These are phyloP conservation scores for Luffa acutangula DNA, from an alignment of 306 rosid species.

Conservation along the genomic window DNA sequence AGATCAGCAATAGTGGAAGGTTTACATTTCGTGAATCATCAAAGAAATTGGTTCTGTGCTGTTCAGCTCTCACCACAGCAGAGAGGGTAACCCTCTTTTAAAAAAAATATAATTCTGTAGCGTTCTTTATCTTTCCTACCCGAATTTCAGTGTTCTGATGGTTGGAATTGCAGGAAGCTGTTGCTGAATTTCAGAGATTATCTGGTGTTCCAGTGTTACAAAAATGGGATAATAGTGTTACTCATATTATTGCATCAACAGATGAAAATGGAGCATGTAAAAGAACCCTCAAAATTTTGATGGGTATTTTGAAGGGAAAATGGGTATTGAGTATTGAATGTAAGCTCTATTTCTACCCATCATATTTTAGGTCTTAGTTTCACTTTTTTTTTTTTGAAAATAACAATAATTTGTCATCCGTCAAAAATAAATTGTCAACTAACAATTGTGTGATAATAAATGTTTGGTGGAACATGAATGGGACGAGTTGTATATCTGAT, in stretches of 20 bases:
- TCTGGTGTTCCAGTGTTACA: conserved; percentile 49
- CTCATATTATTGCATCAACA: conserved; percentile 79
- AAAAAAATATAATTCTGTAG: neutral
- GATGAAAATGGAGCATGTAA: conserved; percentile 77
- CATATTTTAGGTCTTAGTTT: neutral
- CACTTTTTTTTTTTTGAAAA: neutral
- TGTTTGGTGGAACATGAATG: neutral
- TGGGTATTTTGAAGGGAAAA: conserved; percentile 88
- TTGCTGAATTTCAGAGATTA: conserved; percentile 54
- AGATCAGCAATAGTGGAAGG: conserved; percentile 14
- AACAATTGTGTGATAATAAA: neutral
- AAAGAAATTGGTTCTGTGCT: conserved; percentile 69
- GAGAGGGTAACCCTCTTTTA: conserved; percentile 46
- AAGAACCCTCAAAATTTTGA: conserved; percentile 84
- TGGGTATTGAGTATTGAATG: conserved; percentile 75
- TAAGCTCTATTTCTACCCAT: conserved; percentile 21
- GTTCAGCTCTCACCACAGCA: conserved; percentile 64
- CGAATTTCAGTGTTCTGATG: conserved; percentile 11
- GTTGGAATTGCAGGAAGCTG: conserved; percentile 43
- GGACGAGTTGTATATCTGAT: neutral
- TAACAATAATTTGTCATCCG: neutral
- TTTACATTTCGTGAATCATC: conserved; percentile 27
- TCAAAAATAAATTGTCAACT: neutral
- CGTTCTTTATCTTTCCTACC: neutral
- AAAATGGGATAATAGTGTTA: conserved; percentile 71